Base-by-base conservation (phyloP, 306 rosid genomes). In the Pyrus bretschneideri region DNA sequence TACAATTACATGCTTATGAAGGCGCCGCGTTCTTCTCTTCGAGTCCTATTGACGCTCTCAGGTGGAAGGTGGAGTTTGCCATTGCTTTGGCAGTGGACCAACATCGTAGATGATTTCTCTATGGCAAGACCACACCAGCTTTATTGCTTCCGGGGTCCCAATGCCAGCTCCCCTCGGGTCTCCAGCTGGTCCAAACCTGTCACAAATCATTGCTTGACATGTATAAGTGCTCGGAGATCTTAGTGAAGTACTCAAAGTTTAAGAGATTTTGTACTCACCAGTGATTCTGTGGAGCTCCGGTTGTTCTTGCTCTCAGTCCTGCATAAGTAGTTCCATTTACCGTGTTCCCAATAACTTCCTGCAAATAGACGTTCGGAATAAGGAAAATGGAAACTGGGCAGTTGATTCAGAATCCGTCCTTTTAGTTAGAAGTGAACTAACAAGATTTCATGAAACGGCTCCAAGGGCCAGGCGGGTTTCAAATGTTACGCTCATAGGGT, bases 151-250 rank as follows among this genome's bases (percentile, higher is more conserved):
- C 0, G 99, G 97, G 67, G 99, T 90, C 69, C 97, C 99, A n/a
- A 95, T 95, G 75, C 99, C 97, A 8, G 99, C 99, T 19, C 97
- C 99, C 74, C 96, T 86, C 1, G 97, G 91, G 65, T 95, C 99
- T n/a, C 99, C 99, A 9, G 97, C 89, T 2, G 97, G 99, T 76
- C 99, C 97, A 83, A 95, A 92, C 99, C 99, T 95, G 85, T 71
- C 80, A 67, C 46, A 57, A 14, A 79, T 62, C 68, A 67, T 87
- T n/a, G 38, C 74, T 74, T 15, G 45, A 62, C 54, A 40, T 38
- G 5, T 38, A 59, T 64, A 77, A 80, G 42, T 60, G 76, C 30
- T 52, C 14, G 10, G 33, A 65, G 40, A 55, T 22, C 19, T 65
- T 55, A 2, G 1, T 15, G 7, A 75, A 69, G 57, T 27, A 60